phyloP scores from a whole-genome alignment of 148 eudicot genomes.

The Rhododendron mucronatum region DNA sequence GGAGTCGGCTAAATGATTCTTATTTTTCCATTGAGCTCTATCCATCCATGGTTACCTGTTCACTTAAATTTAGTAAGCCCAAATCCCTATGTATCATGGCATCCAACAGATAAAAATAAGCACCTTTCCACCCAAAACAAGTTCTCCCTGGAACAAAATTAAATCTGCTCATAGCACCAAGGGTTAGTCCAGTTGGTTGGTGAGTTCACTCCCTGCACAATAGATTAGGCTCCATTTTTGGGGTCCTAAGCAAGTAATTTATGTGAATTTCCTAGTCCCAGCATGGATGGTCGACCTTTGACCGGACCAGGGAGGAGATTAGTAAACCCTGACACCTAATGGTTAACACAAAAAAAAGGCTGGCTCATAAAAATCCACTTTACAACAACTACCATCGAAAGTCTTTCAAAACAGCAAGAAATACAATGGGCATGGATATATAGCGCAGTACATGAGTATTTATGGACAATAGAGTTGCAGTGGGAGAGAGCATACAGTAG shows the following conservation, averaged over 20 bases:
- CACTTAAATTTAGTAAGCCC: not conserved
- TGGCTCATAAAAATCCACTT: too few species aligned
- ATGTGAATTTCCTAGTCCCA: too few species aligned
- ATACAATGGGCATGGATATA: not conserved
- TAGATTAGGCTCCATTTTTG: too few species aligned
- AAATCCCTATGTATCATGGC: not conserved
- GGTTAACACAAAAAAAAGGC: too few species aligned
- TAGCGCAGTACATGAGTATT: not conserved
- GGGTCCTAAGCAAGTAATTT: too few species aligned
- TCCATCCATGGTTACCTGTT: not conserved
- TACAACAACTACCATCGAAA: too few species aligned
- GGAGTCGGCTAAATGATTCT: not conserved
- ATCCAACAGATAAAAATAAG: not conserved
- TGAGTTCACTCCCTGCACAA: not conserved
- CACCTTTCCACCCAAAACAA: not conserved
- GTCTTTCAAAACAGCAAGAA: not conserved
- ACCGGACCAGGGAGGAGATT: too few species aligned
- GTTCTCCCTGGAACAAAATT: not conserved
- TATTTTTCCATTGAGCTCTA: not conserved
- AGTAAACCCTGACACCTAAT: not conserved
- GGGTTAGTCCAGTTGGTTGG: not conserved
- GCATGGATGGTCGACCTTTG: too few species aligned
- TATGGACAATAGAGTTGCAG: not conserved
- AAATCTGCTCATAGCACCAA: not conserved
- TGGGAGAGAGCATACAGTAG: constrained; percentile 43